Conservation (phyloP, 1,284 basidiomycete species). For the Afroboletus lepidellus region DNA sequence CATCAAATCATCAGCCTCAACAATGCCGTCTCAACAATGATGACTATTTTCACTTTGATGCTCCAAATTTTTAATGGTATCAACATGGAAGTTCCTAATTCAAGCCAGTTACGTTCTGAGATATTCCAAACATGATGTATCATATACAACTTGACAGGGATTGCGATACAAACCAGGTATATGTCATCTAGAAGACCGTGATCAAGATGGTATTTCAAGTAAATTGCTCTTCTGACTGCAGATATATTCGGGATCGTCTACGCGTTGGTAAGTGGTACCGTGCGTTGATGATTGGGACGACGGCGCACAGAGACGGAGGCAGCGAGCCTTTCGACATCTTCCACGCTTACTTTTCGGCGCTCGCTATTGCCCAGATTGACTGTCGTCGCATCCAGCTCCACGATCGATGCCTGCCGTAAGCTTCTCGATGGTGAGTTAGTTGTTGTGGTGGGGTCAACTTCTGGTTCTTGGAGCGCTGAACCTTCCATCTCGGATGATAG, state of each 20-base stretch:
- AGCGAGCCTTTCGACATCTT: constrained; percentile 21
- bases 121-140: no score
- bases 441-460: neutral
- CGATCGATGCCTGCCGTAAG: neutral
- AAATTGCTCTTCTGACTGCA: neutral
- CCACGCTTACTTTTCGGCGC: constrained; percentile 5
- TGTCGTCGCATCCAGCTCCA: neutral
- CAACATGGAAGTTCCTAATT: neutral
- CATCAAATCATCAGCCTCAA: neutral
- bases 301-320: constrained; percentile 12
- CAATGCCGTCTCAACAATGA: neutral
- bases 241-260: neutral
- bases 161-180: neutral
- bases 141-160: neutral
- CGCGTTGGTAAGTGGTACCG: neutral
- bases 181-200: neutral
- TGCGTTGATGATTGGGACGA: neutral
- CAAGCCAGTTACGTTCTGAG: no score
- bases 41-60: neutral
- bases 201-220: neutral
- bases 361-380: neutral
- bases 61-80: constrained; percentile 2
- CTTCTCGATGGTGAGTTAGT: neutral
- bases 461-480: neutral
- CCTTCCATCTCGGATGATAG: constrained; percentile 1